Conservation (phyloP, 2,329 filamentous ascomycete species). For the Truncatella angustata region DNA sequence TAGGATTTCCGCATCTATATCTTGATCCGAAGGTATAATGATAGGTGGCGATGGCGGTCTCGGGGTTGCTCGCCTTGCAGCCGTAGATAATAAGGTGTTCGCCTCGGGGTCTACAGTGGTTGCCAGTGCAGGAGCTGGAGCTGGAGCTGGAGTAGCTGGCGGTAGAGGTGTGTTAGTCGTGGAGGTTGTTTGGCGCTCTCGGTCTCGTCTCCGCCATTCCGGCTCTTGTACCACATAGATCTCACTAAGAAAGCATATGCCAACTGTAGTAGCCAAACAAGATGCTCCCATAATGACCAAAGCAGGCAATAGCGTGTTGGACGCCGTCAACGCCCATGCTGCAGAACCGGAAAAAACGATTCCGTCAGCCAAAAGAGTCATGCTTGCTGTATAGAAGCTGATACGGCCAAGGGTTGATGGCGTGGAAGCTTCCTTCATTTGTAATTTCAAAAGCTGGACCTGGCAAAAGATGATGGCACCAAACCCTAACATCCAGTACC, state of each 20-base stretch:
- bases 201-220: constrained; percentile 45
- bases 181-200: constrained; percentile 26
- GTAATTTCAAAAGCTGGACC: constrained; percentile 58
- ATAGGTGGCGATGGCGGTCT: constrained; percentile 41
- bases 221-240: constrained; percentile 62
- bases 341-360: constrained; percentile 56
- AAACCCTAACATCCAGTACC: constrained; percentile 57
- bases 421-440: constrained; percentile 66
- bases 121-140: constrained; percentile 13
- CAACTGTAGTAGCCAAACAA: constrained; percentile 57
- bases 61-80: constrained; percentile 20
- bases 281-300: constrained; percentile 51
- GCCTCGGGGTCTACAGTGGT: background rate
- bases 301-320: constrained; percentile 55
- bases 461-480: constrained; percentile 59
- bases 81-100: constrained; percentile 20
- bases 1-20: constrained; percentile 59
- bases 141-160: constrained; percentile 12
- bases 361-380: constrained; percentile 63
- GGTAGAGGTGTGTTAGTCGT: constrained; percentile 19
- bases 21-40: constrained; percentile 63
- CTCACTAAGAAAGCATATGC: constrained; percentile 56
- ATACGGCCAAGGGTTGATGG: constrained; percentile 66
- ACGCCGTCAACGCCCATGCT: constrained; percentile 54
- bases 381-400: constrained; percentile 60